Evolutionary conservation across 257 asterid genomes (phyloP), one percentile per base, ranked within the genome.

Genomic region (Nemophila menziesii): DNA sequence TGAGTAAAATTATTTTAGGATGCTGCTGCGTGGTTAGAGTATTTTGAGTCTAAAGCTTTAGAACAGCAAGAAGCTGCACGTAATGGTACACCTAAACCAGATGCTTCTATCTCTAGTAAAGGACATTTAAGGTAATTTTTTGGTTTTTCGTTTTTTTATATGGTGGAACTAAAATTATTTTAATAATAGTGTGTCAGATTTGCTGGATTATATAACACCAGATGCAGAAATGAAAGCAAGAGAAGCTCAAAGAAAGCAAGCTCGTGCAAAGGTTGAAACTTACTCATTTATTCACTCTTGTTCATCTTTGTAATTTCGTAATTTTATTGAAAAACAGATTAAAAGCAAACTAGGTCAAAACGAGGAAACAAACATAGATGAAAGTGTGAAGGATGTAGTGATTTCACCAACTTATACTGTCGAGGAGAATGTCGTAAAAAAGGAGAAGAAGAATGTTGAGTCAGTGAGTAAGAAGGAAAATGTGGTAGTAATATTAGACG

Each of bases 41-140:
- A 82, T 60, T 82, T 82, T 6, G 93, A 82, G 66, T 82, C 93
- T 41, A 82, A 78, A 64, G 92, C 92, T 42, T 61, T 78, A 65
- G 94, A 82, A 67, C 94, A 82, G 69, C 94, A 82, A 67, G 94
- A 78, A 75, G 86, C 94, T 41, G 86, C 81, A 12, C 80, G 86
- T 20, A 78, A 78, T 51, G 92, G 94, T 53, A 73, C 92, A 18
- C 92, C 92, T 14, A 82, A 78, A 51, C 92, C 84, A 9, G 94
- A 82, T 55, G 94, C 94, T 29, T 82, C 94, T 52, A 82, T 82
- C 53, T 75, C 94, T 45, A 82, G 94, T 73, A 78, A 82, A 66
- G 94, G 94, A 48, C 94, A 82, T 63, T 58, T 82, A 49, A 82
- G 94, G 94, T 82, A 44, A 8, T 29, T 10, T 29, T 11, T 8